Conservation (phyloP, 2,329 filamentous ascomycete species). For the Akanthomyces muscarius region DNA sequence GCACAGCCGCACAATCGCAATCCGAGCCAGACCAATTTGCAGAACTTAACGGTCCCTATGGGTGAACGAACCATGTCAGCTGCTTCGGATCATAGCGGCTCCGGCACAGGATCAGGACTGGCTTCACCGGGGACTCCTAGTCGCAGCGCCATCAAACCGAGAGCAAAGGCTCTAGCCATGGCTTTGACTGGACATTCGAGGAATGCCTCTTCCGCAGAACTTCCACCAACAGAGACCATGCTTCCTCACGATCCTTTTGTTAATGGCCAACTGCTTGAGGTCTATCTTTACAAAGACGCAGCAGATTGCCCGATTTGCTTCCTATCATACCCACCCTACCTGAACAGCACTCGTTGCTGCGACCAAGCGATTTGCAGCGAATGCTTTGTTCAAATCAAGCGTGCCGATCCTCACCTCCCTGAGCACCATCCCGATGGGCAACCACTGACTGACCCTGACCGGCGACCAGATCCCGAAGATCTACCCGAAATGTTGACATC, state of each 20-base stretch:
- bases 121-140: constrained; percentile 46
- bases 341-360: constrained; percentile 93
- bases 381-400: constrained; percentile 98
- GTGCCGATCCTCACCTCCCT: constrained; percentile 83
- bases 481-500: constrained; percentile 70
- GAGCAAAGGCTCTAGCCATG: constrained; percentile 85
- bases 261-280: constrained; percentile 91
- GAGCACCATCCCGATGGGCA: constrained; percentile 62
- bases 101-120: constrained; percentile 53
- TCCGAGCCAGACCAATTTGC: constrained; percentile 43
- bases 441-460: constrained; percentile 31
- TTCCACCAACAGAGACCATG: constrained; percentile 71
- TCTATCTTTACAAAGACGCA: constrained; percentile 88
- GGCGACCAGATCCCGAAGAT: constrained; percentile 43
- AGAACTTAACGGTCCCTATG: constrained; percentile 76
- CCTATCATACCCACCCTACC: constrained; percentile 87
- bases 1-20: constrained; percentile 36
- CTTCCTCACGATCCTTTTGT: constrained; percentile 81
- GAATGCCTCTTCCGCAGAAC: constrained; percentile 67
- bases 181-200: constrained; percentile 70
- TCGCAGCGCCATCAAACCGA: constrained; percentile 67
- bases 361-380: constrained; percentile 96
- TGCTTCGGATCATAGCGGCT: constrained; percentile 65
- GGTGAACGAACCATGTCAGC: constrained; percentile 71
- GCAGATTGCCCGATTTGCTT: constrained; percentile 95